Evolutionary conservation across 176 grass and related monocot genomes (phyloP), one percentile per base, ranked within the genome.

Genomic region (Raddia distichophylla): DNA sequence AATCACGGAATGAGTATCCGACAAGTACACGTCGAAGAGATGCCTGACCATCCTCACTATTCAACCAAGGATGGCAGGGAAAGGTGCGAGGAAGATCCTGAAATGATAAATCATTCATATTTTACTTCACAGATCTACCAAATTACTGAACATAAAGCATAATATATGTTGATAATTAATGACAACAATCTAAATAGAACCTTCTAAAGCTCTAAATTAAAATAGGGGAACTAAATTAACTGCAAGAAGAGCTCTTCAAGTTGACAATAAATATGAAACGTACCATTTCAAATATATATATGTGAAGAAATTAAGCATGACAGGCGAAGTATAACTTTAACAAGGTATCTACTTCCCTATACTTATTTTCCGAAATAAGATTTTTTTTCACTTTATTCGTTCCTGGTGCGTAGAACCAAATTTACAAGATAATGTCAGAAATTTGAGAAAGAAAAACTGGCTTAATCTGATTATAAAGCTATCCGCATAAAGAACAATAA

Each of bases 1-100:
- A 95, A 87, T 99, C 96, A 73, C 96, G 86, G 64, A 99, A 99
- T 10, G 96, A 99, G 76, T 99, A 99, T 9, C 84, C 96, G 34
- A 90, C 93, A 86, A 99, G 96, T 64, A 99, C 96, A 33, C 93
- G 82, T 16, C 96, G 87, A 70, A 99, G 93, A 83, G 93, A 81
- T 69, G 93, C 96, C 82, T 99, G 96, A 14, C 96, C 96, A 65
- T 90, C 91, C 40, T 89, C 89, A 13, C 88, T 91, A 49, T 95
- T 88, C 83, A 99, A 82, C 96, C 93, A 95, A 34, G 93, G 91
- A 88, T 99, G 96, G 73, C 90, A 91, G 3, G 96, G 96, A 67
- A 99, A 99, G 14, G 96, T 99, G 6, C 93, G 90, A 33, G 96
- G 93, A 77, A 99, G 92, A 91, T 98, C 96, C 96, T 98, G 48